phyloP scores from a whole-genome alignment of 495 filamentous ascomycete species.

The Penicillium samsonianum region DNA sequence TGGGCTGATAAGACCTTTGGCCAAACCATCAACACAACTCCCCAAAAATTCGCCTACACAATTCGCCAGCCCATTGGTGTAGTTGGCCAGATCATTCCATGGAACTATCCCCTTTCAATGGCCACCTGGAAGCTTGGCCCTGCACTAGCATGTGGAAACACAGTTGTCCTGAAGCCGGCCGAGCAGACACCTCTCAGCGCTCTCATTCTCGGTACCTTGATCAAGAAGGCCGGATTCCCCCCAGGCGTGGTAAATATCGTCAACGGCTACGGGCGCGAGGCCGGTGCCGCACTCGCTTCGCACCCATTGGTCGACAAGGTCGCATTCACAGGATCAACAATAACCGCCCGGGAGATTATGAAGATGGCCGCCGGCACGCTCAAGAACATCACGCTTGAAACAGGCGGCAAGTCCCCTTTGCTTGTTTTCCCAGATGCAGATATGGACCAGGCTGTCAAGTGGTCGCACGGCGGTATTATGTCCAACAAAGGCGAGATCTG shows the following conservation, averaged over 20 bases:
- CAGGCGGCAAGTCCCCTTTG: constrained; percentile 84
- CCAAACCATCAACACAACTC: constrained; percentile 79
- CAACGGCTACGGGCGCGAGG: constrained; percentile 76
- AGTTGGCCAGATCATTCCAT: constrained; percentile 88
- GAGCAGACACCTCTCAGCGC: constrained; percentile 90
- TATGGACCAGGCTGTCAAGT: constrained; percentile 82
- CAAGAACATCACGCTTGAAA: constrained; percentile 94
- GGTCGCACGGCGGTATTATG: constrained; percentile 76
- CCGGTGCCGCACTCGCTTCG: constrained; percentile 74
- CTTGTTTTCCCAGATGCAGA: constrained; percentile 87
- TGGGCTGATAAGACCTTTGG: constrained; percentile 93
- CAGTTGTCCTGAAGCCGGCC: constrained; percentile 82
- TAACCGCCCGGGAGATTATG: constrained; percentile 83
- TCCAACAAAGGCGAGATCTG: constrained; percentile 88
- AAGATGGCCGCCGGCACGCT: constrained; percentile 78
- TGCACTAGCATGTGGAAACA: constrained; percentile 84
- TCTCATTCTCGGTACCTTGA: constrained; percentile 72
- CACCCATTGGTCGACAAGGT: constrained; percentile 83
- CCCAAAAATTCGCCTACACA: constrained; percentile 83
- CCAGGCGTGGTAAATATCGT: constrained; percentile 91
- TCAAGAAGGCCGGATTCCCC: constrained; percentile 87
- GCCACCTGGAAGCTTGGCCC: constrained; percentile 91
- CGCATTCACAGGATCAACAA: constrained; percentile 86
- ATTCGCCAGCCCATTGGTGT: constrained; percentile 87
- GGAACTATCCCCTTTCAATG: constrained; percentile 90